Evolutionary conservation across 768 basidiomycete genomes (phyloP).

Genomic region (Cubamyces sp.): DNA sequence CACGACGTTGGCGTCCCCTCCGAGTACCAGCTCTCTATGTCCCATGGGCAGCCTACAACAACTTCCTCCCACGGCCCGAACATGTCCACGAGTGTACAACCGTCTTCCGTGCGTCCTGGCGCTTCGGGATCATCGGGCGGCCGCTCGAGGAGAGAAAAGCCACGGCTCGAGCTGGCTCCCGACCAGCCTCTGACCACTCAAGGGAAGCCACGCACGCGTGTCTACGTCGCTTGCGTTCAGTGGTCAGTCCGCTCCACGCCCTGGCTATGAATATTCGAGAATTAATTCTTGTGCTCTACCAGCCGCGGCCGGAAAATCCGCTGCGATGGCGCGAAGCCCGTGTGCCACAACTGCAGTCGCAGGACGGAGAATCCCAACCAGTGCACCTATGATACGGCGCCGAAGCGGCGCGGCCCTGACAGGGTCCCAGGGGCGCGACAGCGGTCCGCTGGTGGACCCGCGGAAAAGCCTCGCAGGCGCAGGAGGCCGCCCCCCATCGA

Average conservation of each 20-base stretch:
- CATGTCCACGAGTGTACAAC: neutral
- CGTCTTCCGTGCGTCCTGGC: conserved; percentile 10
- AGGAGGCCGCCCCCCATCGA: conserved; percentile 21
- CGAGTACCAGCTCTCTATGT: conserved; percentile 9
- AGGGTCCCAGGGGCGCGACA: conserved; percentile 80
- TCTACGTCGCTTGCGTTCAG: conserved; percentile 79
- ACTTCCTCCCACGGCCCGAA: conserved; percentile 18
- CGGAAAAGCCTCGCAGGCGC: conserved; percentile 28
- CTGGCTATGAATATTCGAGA: conserved; percentile 5
- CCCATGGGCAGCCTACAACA: conserved; percentile 3
- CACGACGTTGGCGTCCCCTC: conserved; percentile 9
- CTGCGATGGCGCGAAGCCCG: conserved; percentile 80
- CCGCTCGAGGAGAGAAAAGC: conserved; percentile 40
- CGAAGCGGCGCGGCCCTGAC: conserved; percentile 82
- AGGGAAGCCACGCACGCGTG: conserved; percentile 74
- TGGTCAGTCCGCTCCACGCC: conserved; percentile 50
- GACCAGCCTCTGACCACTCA: conserved; percentile 83
- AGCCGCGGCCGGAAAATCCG: conserved; percentile 82
- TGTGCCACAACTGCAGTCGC: conserved; percentile 73
- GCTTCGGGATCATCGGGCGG: conserved; percentile 17
- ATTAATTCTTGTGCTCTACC: conserved; percentile 5
- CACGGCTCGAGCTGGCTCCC: conserved; percentile 67
- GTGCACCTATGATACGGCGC: conserved; percentile 70
- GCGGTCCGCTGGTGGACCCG: conserved; percentile 51
- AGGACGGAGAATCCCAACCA: conserved; percentile 43